phyloP scores from a whole-genome alignment of 345 rosid genomes.

The Salix udensis region DNA sequence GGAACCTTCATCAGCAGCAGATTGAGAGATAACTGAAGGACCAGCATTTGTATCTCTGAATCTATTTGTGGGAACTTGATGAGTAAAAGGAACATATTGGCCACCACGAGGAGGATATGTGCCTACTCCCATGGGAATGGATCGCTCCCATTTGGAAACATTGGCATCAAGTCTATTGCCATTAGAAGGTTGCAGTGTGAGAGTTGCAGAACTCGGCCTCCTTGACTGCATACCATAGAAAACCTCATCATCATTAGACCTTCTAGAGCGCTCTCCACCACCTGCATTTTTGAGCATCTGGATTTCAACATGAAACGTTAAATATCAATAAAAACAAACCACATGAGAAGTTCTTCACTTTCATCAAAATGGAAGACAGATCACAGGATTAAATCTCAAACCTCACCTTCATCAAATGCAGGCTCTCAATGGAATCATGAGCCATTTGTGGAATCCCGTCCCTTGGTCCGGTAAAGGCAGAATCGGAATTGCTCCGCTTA shows the following conservation, averaged over 20 bases:
- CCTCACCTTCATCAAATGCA: constrained; percentile 75
- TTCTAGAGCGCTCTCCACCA: constrained; percentile 45
- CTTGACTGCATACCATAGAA: constrained; percentile 38
- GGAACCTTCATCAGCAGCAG: constrained; percentile 99
- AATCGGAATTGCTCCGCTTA: constrained; percentile 77
- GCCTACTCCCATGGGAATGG: constrained; percentile 42
- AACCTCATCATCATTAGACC: constrained; percentile 52
- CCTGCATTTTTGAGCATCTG: constrained; percentile 68
- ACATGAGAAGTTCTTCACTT: constrained; percentile 1
- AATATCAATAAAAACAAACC: constrained; percentile 2
- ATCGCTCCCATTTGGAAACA: constrained; percentile 48
- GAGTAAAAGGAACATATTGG: constrained; percentile 59
- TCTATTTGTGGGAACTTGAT: constrained; percentile 58
- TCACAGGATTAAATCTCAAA: constrained; percentile 5
- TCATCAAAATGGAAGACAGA: background rate
- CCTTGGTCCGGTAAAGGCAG: constrained; percentile 46
- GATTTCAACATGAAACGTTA: constrained; percentile 6
- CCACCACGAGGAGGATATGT: constrained; percentile 53
- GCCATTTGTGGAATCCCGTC: constrained; percentile 34
- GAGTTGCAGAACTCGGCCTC: constrained; percentile 52
- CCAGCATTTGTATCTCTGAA: constrained; percentile 56
- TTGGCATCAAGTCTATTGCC: constrained; percentile 43
- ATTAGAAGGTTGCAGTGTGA: constrained; percentile 43
- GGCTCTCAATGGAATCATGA: constrained; percentile 65
- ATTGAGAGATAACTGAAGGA: constrained; percentile 53